Percentiles rank a stretch among this genome's conserved stretches.
Conservation (phyloP, 768 basidiomycete species). For the Rickenella mellea region DNA sequence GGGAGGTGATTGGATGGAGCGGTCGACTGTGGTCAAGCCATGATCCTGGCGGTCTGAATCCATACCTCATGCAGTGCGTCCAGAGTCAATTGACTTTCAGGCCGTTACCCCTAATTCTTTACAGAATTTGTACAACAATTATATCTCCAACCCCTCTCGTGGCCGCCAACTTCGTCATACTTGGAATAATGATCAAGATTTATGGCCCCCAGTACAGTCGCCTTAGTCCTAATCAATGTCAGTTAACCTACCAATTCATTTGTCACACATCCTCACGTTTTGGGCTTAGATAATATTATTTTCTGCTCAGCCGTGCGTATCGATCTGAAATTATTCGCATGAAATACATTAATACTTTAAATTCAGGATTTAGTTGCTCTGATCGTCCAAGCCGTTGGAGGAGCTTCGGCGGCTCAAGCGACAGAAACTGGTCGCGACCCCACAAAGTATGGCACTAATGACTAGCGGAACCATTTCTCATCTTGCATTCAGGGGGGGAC, state of each 20-base stretch:
- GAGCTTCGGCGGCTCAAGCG: slow-evolving; percentile 14
- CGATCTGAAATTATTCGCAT: not conserved
- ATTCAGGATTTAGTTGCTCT: slow-evolving; percentile 14
- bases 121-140: slow-evolving; percentile 22
- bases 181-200: slow-evolving; percentile 9
- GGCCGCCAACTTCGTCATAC: slow-evolving; percentile 11
- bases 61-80: slow-evolving; percentile 37
- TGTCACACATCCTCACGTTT: not conserved
- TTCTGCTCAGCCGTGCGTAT: slow-evolving; percentile 10
- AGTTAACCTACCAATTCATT: not conserved
- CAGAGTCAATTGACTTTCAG: not conserved
- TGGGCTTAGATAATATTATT: slow-evolving; percentile 1
- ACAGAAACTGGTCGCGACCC: slow-evolving; percentile 2
- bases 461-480: not conserved
- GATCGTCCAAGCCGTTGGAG: slow-evolving; percentile 19
- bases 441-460: not conserved
- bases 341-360: slow-evolving; percentile 4
- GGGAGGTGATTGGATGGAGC: slow-evolving; percentile 48
- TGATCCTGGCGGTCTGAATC: slow-evolving; percentile 10
- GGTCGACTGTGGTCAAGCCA: slow-evolving; percentile 43
- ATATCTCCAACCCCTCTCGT: slow-evolving; percentile 13
- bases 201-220: slow-evolving; percentile 15
- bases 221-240: slow-evolving; percentile 5
- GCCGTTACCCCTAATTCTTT: not conserved
- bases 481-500: slow-evolving; percentile 3